These are phyloP conservation scores for Chiua virens DNA, from an alignment of 768 basidiomycete species.

Conservation along the genomic window DNA sequence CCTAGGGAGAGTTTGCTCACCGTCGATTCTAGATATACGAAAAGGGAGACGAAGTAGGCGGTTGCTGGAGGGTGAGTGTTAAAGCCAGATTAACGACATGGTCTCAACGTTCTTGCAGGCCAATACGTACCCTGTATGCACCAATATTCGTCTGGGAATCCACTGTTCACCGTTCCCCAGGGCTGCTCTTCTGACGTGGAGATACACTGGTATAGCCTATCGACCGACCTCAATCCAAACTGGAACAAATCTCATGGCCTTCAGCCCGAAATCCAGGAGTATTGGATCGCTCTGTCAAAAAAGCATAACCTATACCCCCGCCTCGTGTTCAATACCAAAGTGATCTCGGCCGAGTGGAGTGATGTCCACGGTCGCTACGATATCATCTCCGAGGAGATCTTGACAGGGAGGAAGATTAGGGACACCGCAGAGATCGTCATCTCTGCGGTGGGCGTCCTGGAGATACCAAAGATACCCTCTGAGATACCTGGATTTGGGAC, in stretches of 20 bases:
- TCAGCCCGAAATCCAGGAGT: slow-evolving; percentile 43
- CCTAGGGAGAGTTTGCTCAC: neutral
- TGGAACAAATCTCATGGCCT: slow-evolving; percentile 44
- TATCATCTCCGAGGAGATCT: slow-evolving; percentile 32
- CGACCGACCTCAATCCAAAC: slow-evolving; percentile 45
- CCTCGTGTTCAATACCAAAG: slow-evolving; percentile 44
- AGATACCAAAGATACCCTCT: slow-evolving; percentile 41
- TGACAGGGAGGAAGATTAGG: slow-evolving; percentile 28
- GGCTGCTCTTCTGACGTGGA: slow-evolving; percentile 47
- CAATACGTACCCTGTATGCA: slow-evolving; percentile 28
- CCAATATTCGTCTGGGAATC: neutral
- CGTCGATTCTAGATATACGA: slow-evolving; percentile 40
- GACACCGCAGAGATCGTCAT: slow-evolving; percentile 48
- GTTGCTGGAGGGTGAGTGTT: slow-evolving; percentile 50
- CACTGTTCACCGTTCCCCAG: slow-evolving; percentile 17
- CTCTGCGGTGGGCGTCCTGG: slow-evolving; percentile 49
- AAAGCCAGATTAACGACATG: neutral
- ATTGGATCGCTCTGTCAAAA: slow-evolving; percentile 41
- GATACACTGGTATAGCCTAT: slow-evolving; percentile 47
- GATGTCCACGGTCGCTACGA: slow-evolving; percentile 34
- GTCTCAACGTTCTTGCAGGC: slow-evolving; percentile 21
- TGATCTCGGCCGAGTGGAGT: slow-evolving; percentile 49
- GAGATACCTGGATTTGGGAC: slow-evolving; percentile 33
- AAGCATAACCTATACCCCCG: slow-evolving; percentile 44
- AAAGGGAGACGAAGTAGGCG: slow-evolving; percentile 44